Evolutionary conservation across 768 basidiomycete species (phyloP).

Genomic region (Heimioporus sp.): DNA sequence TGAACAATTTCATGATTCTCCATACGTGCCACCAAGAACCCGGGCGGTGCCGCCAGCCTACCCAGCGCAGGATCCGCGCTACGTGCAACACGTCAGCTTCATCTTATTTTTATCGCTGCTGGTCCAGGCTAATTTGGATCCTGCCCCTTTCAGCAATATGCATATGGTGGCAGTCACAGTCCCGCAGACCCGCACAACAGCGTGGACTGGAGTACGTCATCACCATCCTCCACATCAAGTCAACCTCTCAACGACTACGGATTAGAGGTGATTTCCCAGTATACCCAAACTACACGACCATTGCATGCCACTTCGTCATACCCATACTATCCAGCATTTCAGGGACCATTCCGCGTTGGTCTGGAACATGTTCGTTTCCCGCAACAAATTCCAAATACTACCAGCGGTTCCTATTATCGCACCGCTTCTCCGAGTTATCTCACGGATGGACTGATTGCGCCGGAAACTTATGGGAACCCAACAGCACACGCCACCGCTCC

Average conservation of each 20-base stretch:
- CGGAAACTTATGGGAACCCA: constrained; percentile 14
- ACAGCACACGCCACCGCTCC: not conserved
- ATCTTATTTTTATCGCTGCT: constrained; percentile 1
- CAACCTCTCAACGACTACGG: constrained; percentile 12
- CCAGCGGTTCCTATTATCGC: constrained; percentile 16
- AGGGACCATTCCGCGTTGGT: constrained; percentile 19
- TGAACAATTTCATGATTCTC: constrained; percentile 27
- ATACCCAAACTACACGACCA: constrained; percentile 4
- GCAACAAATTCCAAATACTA: constrained; percentile 7
- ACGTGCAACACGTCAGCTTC: constrained; percentile 16
- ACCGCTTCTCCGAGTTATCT: constrained; percentile 10
- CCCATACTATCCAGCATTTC: constrained; percentile 23
- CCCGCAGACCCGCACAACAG: constrained; percentile 26
- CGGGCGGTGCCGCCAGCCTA: constrained; percentile 19
- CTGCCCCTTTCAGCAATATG: constrained; percentile 12
- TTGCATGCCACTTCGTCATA: not conserved
- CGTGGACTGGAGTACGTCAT: constrained; percentile 25
- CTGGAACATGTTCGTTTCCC: constrained; percentile 20
- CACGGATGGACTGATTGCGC: constrained; percentile 5
- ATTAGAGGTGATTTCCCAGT: constrained; percentile 4
- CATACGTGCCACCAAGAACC: constrained; percentile 29
- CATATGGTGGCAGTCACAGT: constrained; percentile 19
- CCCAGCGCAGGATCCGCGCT: constrained; percentile 14
- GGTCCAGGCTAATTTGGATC: not conserved
- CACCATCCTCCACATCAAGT: constrained; percentile 23